These are phyloP conservation scores for Candida argentea DNA, from an alignment of 805 yeast genomes.

Conservation along the genomic window DNA sequence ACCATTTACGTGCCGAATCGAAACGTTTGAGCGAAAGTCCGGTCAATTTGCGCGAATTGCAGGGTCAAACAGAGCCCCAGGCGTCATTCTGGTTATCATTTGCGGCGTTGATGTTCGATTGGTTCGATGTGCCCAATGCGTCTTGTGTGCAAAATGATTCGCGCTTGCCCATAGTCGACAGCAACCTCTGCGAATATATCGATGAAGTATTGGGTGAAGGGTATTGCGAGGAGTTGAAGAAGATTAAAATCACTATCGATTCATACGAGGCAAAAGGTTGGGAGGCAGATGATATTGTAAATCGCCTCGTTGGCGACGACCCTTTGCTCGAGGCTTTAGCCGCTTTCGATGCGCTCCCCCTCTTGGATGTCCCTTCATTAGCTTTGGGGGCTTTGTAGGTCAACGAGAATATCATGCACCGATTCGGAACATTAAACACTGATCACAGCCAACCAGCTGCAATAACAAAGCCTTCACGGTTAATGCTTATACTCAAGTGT, in stretches of 20 bases:
- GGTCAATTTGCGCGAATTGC: constrained; percentile 24
- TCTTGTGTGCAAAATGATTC: too few species aligned
- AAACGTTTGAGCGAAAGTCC: constrained; percentile 24
- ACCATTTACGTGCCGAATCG: constrained; percentile 34
- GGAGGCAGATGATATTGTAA: constrained; percentile 28
- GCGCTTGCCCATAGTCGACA: constrained; percentile 21
- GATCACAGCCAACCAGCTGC: too few species aligned
- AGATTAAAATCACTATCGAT: constrained; percentile 15
- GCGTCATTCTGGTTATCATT: constrained; percentile 15
- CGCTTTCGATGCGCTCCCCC: too few species aligned
- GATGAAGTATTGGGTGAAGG: not conserved
- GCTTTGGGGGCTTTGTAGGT: too few species aligned
- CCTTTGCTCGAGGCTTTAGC: too few species aligned
- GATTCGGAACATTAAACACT: too few species aligned
- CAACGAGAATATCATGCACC: too few species aligned
- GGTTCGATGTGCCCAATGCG: constrained; percentile 20
- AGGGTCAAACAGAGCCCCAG: constrained; percentile 9
- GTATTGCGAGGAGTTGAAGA: not conserved
- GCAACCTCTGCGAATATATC: not conserved
- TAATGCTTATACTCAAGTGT: too few species aligned
- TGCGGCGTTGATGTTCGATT: constrained; percentile 19
- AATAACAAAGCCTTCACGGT: too few species aligned
- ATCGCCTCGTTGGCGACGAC: constrained; percentile 11
- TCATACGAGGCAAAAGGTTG: constrained; percentile 28
- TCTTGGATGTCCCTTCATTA: too few species aligned